Conservation (phyloP, 768 basidiomycete genomes). For the Lyophyllum decastes region DNA sequence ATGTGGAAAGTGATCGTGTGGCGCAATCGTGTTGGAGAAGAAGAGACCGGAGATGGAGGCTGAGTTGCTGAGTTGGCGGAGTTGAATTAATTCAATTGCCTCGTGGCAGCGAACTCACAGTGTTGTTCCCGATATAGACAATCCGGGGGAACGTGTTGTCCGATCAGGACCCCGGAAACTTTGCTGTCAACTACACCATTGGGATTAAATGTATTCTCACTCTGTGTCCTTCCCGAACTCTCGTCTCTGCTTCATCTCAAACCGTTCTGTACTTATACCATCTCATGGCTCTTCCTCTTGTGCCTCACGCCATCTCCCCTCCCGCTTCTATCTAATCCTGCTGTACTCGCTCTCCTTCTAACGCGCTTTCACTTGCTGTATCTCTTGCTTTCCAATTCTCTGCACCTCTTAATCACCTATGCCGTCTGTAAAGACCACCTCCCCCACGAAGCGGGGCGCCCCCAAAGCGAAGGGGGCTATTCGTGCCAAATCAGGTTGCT, state of each 20-base stretch:
- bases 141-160: conserved; percentile 10
- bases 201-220: conserved; percentile 9
- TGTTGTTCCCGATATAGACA: conserved; percentile 1
- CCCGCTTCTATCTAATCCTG: conserved; percentile 13
- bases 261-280: conserved; percentile 32
- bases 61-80: conserved; percentile 5
- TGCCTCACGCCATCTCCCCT: conserved; percentile 18
- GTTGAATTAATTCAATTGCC: conserved; percentile 1
- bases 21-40: conserved; percentile 8
- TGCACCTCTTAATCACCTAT: conserved; percentile 21
- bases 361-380: conserved; percentile 7
- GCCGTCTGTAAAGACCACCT: conserved; percentile 44
- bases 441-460: conserved; percentile 48
- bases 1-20: conserved; percentile 1
- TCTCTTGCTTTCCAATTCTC: conserved; percentile 15
- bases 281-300: conserved; percentile 26
- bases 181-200: conserved; percentile 12
- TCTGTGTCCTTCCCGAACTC: conserved; percentile 10
- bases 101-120: background rate
- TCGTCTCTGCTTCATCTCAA: conserved; percentile 21
- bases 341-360: conserved; percentile 7
- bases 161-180: conserved; percentile 22
- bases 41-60: conserved; percentile 1
- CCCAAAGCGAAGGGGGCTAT: conserved; percentile 80
- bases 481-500: conserved; percentile 87